Percentiles rank a stretch among this genome's conserved stretches.
These are phyloP conservation scores for Colletotrichum truncatum DNA, from an alignment of 2,329 filamentous ascomycete species.

Conservation along the genomic window DNA sequence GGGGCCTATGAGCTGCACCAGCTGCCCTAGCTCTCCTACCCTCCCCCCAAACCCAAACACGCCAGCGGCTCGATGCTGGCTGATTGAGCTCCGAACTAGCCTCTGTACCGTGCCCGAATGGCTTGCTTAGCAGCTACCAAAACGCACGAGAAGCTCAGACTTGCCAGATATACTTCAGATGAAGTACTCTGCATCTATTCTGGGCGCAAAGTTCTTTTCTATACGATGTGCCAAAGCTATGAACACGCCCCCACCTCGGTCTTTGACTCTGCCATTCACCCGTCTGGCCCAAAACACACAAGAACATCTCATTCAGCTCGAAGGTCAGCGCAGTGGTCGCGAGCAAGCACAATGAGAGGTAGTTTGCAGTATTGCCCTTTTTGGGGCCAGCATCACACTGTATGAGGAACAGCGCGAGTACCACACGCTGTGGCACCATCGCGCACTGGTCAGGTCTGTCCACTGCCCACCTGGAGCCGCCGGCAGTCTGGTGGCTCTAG, in stretches of 20 bases:
- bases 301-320: neutral
- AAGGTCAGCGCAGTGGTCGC: too few relatives aligned
- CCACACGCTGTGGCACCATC: neutral
- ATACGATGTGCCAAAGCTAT: neutral
- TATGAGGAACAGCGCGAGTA: neutral
- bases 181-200: conserved; percentile 21
- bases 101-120: neutral
- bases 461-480: neutral
- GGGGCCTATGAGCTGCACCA: conserved; percentile 14
- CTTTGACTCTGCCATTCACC: neutral
- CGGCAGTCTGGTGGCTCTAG: neutral
- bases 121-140: neutral
- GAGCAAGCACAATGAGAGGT: neutral
- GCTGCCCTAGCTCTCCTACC: conserved; percentile 1
- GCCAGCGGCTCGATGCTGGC: conserved; percentile 8
- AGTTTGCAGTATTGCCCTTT: neutral
- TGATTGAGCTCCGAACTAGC: neutral
- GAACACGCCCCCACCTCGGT: conserved; percentile 4
- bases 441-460: neutral
- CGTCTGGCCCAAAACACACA: too few relatives aligned
- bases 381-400: neutral
- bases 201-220: conserved; percentile 8
- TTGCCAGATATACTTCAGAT: neutral
- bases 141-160: neutral
- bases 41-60: conserved; percentile 23